A percentile compares a stretch with the other conserved stretches of the same genome.
Evolutionary conservation across 148 eudicot genomes (phyloP).

Genomic region (Chenopodium quinoa): DNA sequence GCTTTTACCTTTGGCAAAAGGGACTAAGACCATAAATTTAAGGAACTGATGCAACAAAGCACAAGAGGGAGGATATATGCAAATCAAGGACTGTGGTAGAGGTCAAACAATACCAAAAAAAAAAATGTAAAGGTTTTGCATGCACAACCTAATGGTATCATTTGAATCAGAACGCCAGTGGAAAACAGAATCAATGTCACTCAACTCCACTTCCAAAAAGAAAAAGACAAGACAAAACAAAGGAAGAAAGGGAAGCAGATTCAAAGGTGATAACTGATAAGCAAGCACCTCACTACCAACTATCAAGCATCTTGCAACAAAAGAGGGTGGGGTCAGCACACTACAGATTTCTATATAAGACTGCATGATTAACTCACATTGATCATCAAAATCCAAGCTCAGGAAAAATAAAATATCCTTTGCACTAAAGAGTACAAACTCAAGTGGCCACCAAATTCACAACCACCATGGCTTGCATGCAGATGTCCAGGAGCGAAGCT

Average conservation of each 20-base stretch:
- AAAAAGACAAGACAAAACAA: neutral
- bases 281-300: neutral
- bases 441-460: neutral
- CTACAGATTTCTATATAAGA: slow-evolving; percentile 19
- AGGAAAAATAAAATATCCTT: neutral
- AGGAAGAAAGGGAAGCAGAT: slow-evolving; percentile 15
- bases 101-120: no score
- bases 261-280: slow-evolving; percentile 13
- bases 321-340: neutral
- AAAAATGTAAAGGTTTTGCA: no score
- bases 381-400: slow-evolving; percentile 17
- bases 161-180: neutral
- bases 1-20: no score
- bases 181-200: slow-evolving; percentile 14
- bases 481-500: slow-evolving; percentile 27
- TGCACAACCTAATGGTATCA: neutral
- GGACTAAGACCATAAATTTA: no score
- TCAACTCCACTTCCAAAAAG: neutral
- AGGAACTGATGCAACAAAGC: no score
- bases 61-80: no score
- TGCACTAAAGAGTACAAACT: neutral
- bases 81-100: no score
- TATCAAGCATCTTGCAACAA: neutral
- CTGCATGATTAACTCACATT: neutral
- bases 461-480: slow-evolving; percentile 29